phyloP scores from a whole-genome alignment of 495 filamentous ascomycete genomes.

The Podospora fimiseda region DNA sequence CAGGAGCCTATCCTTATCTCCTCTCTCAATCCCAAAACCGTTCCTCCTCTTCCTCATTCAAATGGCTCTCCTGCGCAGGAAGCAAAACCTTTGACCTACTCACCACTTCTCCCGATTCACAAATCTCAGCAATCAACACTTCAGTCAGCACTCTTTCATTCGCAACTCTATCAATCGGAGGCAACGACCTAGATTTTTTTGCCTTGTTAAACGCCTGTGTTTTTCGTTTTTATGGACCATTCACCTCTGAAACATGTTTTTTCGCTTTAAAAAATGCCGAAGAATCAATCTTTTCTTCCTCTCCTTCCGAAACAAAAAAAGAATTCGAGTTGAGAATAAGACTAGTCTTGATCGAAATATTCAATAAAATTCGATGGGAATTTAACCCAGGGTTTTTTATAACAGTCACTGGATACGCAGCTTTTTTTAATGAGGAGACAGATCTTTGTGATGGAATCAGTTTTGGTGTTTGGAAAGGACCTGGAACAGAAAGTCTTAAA shows the following conservation, averaged over 20 bases:
- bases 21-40: slow-evolving; percentile 23
- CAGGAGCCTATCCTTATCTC: slow-evolving; percentile 32
- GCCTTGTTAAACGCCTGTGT: slow-evolving; percentile 42
- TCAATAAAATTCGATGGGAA: slow-evolving; percentile 34
- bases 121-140: slow-evolving; percentile 33
- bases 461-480: slow-evolving; percentile 32
- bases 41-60: slow-evolving; percentile 17
- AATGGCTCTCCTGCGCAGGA: slow-evolving; percentile 40
- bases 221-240: slow-evolving; percentile 38
- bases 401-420: slow-evolving; percentile 42
- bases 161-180: slow-evolving; percentile 40
- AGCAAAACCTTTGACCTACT: too few species aligned
- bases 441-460: slow-evolving; percentile 35
- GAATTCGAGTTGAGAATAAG: slow-evolving; percentile 29
- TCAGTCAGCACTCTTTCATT: slow-evolving; percentile 25
- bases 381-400: slow-evolving; percentile 31
- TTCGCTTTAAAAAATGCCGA: slow-evolving; percentile 19
- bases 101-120: slow-evolving; percentile 20
- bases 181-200: slow-evolving; percentile 47
- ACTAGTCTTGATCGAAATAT: slow-evolving; percentile 33
- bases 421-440: slow-evolving; percentile 43
- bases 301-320: too few species aligned
- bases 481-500: slow-evolving; percentile 25
- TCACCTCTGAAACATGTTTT: slow-evolving; percentile 36
- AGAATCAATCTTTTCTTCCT: background rate